Evolutionary conservation across 2,329 filamentous ascomycete species (phyloP).

Genomic region (Microsporum audouinii): DNA sequence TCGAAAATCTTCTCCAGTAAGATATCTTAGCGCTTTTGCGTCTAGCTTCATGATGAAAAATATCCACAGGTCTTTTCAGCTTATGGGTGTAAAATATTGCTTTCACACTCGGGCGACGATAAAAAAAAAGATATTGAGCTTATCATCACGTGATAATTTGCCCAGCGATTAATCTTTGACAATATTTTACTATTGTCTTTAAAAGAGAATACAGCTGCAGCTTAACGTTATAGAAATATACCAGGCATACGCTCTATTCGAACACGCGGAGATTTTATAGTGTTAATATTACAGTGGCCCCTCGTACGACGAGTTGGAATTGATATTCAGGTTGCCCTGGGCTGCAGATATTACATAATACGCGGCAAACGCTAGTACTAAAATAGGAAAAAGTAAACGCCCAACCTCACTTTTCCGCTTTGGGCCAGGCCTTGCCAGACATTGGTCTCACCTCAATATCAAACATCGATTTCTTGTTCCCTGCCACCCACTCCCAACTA

Average conservation of each 20-base stretch:
- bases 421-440: neutral
- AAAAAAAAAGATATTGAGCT: neutral
- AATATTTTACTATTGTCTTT: too few species aligned
- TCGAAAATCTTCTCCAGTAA: constrained; percentile 86
- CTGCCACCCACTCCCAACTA: neutral
- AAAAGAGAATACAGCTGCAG: too few species aligned
- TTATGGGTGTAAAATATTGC: neutral
- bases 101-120: neutral
- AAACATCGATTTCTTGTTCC: neutral
- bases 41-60: constrained; percentile 75
- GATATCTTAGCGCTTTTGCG: constrained; percentile 82
- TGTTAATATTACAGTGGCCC: neutral
- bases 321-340: neutral
- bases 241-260: neutral
- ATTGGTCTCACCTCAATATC: neutral
- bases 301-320: neutral
- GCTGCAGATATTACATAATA: neutral
- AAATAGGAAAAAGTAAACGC: neutral
- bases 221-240: too few species aligned
- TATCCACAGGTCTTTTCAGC: neutral
- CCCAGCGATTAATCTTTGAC: neutral
- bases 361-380: neutral
- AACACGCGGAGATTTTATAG: neutral
- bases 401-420: constrained; percentile 1
- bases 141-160: constrained; percentile 2